phyloP scores from a whole-genome alignment of 208 protist species.

The Trichomonas gallinae region DNA sequence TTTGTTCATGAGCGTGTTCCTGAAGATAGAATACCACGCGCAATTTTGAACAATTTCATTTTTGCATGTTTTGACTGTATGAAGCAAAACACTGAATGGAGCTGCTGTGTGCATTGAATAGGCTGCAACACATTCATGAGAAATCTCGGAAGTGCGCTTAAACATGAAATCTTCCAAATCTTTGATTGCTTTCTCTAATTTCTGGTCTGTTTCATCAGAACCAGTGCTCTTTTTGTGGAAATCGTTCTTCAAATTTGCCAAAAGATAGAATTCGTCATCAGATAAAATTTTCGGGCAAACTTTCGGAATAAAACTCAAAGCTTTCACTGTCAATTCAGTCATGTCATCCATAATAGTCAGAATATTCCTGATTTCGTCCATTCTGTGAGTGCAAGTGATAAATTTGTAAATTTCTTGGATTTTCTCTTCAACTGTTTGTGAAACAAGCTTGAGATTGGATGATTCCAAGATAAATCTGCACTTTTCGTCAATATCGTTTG shows the following conservation, averaged over 20 bases:
- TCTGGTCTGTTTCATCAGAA: background rate
- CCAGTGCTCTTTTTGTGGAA: background rate
- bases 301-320: background rate
- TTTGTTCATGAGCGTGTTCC: background rate
- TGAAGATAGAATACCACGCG: background rate
- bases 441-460: background rate
- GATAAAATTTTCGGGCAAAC: background rate
- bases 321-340: background rate
- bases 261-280: background rate
- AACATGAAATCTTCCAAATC: background rate
- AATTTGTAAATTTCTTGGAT: background rate
- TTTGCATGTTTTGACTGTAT: background rate
- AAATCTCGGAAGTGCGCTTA: background rate
- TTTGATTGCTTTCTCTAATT: background rate
- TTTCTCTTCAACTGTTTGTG: background rate
- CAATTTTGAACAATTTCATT: background rate
- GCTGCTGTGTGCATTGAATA: background rate
- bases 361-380: background rate
- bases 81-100: background rate
- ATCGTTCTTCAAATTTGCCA: background rate
- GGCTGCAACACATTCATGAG: background rate
- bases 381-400: background rate
- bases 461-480: background rate
- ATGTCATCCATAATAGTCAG: background rate
- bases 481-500: background rate